Evolutionary conservation across 306 rosid species (phyloP).

Genomic region (Quillaja saponaria): DNA sequence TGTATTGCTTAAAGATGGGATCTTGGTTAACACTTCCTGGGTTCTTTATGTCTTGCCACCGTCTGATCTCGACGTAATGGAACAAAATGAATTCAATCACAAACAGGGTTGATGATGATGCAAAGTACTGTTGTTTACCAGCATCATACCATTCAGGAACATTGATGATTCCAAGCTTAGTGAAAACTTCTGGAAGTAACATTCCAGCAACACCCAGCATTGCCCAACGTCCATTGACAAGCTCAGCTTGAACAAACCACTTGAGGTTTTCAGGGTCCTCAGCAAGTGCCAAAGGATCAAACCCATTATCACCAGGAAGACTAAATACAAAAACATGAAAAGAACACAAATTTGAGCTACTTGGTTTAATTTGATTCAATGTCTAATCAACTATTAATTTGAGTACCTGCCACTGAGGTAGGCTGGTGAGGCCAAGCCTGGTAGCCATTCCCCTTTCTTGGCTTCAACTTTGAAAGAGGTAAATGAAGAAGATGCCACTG

Average conservation of each 20-base stretch:
- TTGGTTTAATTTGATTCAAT: neutral
- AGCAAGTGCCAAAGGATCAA: conserved; percentile 88
- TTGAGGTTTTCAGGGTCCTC: conserved; percentile 95
- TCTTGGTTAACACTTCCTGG: conserved; percentile 98
- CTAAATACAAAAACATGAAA: conserved; percentile 37
- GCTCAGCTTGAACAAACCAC: conserved; percentile 93
- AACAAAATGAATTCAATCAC: conserved; percentile 96
- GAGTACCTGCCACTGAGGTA: conserved; percentile 79
- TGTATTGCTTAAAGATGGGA: conserved; percentile 97
- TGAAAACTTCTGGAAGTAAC: conserved; percentile 90
- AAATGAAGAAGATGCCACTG: conserved; percentile 46
- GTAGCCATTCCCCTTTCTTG: conserved; percentile 95
- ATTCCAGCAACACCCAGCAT: conserved; percentile 98
- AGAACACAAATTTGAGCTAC: neutral
- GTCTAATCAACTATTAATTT: neutral
- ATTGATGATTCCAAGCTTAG: conserved; percentile 68
- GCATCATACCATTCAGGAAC: conserved; percentile 95
- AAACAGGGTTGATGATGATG: conserved; percentile 89
- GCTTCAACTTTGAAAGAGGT: conserved; percentile 76
- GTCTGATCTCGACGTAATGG: conserved; percentile 92
- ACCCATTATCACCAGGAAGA: conserved; percentile 97
- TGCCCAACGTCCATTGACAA: conserved; percentile 92
- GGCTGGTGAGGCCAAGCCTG: conserved; percentile 79
- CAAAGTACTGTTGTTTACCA: conserved; percentile 84
- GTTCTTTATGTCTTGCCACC: conserved; percentile 99